phyloP scores from a whole-genome alignment of 192 early-diverging fungal genomes.

The Linnemannia schmuckeri region DNA sequence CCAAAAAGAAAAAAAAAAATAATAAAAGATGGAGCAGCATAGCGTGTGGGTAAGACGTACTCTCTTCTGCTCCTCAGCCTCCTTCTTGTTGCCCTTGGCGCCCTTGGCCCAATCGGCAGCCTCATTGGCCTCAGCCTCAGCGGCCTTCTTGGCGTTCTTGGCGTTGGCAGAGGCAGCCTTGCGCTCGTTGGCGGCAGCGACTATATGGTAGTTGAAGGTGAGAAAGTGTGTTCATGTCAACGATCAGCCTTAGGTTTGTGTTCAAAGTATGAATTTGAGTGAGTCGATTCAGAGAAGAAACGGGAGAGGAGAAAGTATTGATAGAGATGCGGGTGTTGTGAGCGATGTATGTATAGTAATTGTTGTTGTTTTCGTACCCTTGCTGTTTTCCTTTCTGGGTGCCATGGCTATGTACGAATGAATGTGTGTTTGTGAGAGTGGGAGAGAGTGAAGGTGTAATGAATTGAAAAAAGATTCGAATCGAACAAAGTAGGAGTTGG shows the following conservation, averaged over 20 bases:
- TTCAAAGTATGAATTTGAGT: neutral
- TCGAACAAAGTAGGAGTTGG: neutral
- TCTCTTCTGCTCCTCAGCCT: conserved; percentile 69
- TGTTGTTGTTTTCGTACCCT: conserved; percentile 18
- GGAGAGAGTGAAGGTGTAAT: neutral
- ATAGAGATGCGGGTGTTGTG: neutral
- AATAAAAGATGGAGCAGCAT: neutral
- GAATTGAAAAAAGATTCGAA: conserved; percentile 12
- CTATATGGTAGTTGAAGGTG: conserved; percentile 29
- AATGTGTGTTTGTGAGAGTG: neutral
- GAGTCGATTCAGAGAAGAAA: neutral
- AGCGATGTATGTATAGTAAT: neutral
- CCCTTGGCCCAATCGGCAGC: conserved; percentile 75
- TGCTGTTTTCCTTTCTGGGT: conserved; percentile 49
- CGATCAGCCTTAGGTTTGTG: neutral
- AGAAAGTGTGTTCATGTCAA: neutral
- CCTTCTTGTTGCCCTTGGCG: conserved; percentile 77
- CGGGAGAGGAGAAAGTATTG: neutral
- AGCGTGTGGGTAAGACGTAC: conserved; percentile 22
- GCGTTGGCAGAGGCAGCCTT: conserved; percentile 78
- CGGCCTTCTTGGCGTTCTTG: conserved; percentile 65
- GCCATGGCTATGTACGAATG: conserved; percentile 21
- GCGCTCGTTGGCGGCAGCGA: conserved; percentile 78
- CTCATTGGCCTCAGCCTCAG: conserved; percentile 70
- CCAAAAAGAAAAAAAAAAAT: neutral